phyloP scores from a whole-genome alignment of 2,329 filamentous ascomycete genomes.

The Penicillium expansum region DNA sequence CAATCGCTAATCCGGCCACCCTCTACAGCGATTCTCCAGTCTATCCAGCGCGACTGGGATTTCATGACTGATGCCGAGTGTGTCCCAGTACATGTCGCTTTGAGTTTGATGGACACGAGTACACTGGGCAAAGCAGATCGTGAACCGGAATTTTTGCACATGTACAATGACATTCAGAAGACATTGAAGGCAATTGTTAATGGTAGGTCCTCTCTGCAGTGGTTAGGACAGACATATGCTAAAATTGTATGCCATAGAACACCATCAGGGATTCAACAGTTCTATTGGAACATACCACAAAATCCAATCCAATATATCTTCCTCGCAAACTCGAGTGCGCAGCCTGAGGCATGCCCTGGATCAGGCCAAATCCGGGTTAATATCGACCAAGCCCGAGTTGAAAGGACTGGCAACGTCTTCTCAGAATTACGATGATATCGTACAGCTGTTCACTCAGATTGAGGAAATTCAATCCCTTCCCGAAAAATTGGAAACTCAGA shows the following conservation, averaged over 20 bases:
- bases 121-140: conserved; percentile 89
- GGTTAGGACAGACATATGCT: background rate
- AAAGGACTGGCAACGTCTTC: conserved; percentile 85
- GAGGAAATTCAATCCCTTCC: conserved; percentile 87
- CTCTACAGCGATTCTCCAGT: conserved; percentile 63
- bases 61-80: conserved; percentile 87
- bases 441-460: conserved; percentile 77
- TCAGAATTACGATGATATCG: conserved; percentile 83
- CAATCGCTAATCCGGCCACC: conserved; percentile 6
- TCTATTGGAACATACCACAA: conserved; percentile 99
- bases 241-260: conserved; percentile 55
- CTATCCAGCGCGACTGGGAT: conserved; percentile 86
- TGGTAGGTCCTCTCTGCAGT: conserved; percentile 37
- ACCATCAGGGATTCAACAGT: conserved; percentile 98
- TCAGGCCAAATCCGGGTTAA: conserved; percentile 75
- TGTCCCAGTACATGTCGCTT: conserved; percentile 87
- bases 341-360: conserved; percentile 78
- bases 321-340: conserved; percentile 81
- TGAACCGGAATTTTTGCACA: conserved; percentile 78
- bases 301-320: conserved; percentile 89
- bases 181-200: conserved; percentile 94
- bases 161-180: conserved; percentile 84
- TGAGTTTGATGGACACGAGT: conserved; percentile 90
- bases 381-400: conserved; percentile 83
- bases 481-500: conserved; percentile 87